phyloP scores from a whole-genome alignment of 148 eudicot genomes.

The Vaccinium myrtillus region DNA sequence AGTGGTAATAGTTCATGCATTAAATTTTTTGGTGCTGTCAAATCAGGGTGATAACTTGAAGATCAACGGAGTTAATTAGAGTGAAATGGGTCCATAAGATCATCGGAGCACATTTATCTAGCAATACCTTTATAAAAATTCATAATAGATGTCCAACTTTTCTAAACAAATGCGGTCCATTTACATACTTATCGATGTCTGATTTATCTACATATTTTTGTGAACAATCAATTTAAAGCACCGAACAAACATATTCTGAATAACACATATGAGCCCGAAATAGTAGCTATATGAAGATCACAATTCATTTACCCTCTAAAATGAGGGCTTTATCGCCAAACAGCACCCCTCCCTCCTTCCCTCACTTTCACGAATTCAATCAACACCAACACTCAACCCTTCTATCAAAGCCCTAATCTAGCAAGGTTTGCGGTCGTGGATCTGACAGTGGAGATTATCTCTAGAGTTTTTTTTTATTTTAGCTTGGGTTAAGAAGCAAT shows the following conservation, averaged over 20 bases:
- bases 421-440: conserved; percentile 41
- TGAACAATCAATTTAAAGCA: neutral
- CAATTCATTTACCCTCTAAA: too few relatives aligned
- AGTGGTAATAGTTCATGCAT: conserved; percentile 4
- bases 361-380: neutral
- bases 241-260: too few relatives aligned
- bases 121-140: too few relatives aligned
- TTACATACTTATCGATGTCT: neutral
- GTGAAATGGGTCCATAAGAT: too few relatives aligned
- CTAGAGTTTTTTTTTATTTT: conserved; percentile 31
- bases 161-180: neutral
- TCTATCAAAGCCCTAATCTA: conserved; percentile 60
- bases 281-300: too few relatives aligned
- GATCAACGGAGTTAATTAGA: neutral
- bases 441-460: conserved; percentile 46
- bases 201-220: neutral
- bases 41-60: conserved; percentile 15
- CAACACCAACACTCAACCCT: conserved; percentile 50
- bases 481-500: conserved; percentile 31
- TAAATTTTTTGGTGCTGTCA: conserved; percentile 25
- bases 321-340: too few relatives aligned
- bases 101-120: neutral
- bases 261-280: too few relatives aligned
- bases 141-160: neutral
- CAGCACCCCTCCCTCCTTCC: too few relatives aligned